Conservation (phyloP, 345 rosid species). For the Brassica incana region DNA sequence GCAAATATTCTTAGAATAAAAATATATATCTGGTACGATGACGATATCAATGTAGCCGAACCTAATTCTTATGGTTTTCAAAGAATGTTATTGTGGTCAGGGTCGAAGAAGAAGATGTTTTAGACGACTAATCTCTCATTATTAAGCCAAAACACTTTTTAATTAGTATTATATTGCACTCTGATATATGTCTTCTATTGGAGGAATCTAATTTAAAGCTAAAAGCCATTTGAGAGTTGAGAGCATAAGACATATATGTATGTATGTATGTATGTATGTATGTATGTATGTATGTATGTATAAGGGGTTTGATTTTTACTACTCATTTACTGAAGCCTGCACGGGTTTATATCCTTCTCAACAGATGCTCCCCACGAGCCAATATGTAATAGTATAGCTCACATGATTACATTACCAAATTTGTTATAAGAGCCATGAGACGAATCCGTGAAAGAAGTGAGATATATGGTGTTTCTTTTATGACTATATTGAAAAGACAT, state of each 20-base stretch:
- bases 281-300: not conserved
- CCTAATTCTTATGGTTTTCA: slow-evolving; percentile 11
- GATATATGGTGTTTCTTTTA: slow-evolving; percentile 15
- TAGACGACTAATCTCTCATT: slow-evolving; percentile 12
- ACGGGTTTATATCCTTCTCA: slow-evolving; percentile 20
- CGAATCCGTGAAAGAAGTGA: slow-evolving; percentile 10
- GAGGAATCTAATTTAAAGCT: slow-evolving; percentile 22
- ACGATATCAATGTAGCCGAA: not conserved
- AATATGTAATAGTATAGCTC: slow-evolving; percentile 5
- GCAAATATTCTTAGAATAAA: slow-evolving; percentile 2
- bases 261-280: not conserved
- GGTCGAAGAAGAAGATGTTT: slow-evolving; percentile 13
- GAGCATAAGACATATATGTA: slow-evolving; percentile 25
- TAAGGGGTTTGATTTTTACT: slow-evolving; percentile 19
- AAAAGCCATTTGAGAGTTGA: slow-evolving; percentile 18
- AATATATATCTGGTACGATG: slow-evolving; percentile 4
- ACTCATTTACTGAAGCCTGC: slow-evolving; percentile 4
- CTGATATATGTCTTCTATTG: slow-evolving; percentile 24
- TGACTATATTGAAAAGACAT: slow-evolving; percentile 19
- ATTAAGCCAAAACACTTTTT: slow-evolving; percentile 19
- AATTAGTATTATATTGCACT: not conserved
- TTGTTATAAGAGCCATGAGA: slow-evolving; percentile 30
- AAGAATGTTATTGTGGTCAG: slow-evolving; percentile 14
- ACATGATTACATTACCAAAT: slow-evolving; percentile 16
- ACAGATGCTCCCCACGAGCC: slow-evolving; percentile 27